These are phyloP conservation scores for Aspergillus hiratsukae DNA, from an alignment of 2,329 filamentous ascomycete species.

Conservation along the genomic window DNA sequence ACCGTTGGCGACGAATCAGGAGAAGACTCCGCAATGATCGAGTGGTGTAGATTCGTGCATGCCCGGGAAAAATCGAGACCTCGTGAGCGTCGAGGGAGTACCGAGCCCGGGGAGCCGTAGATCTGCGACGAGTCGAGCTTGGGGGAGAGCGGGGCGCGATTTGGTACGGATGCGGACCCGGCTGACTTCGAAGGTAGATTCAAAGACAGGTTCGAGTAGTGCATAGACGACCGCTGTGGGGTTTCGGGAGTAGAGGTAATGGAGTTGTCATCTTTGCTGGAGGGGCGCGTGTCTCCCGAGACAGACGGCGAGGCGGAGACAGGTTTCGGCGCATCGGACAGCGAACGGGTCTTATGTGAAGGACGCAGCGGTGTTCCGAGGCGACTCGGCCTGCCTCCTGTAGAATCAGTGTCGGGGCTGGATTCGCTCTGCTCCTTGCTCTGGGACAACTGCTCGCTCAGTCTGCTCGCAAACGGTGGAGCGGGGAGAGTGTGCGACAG, in stretches of 20 bases:
- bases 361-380: constrained; percentile 23
- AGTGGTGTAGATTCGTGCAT: constrained; percentile 92
- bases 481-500: constrained; percentile 18
- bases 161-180: constrained; percentile 49
- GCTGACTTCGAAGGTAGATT: constrained; percentile 59
- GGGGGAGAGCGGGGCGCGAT: constrained; percentile 69
- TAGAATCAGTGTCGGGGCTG: constrained; percentile 7
- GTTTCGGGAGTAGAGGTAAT: constrained; percentile 59
- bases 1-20: constrained; percentile 88
- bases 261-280: constrained; percentile 64
- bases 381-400: constrained; percentile 11
- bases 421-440: constrained; percentile 16
- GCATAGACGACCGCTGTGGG: constrained; percentile 64
- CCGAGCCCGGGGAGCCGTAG: constrained; percentile 81
- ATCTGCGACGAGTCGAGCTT: constrained; percentile 80
- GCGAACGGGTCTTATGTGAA: constrained; percentile 55
- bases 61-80: constrained; percentile 91
- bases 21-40: constrained; percentile 83
- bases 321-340: constrained; percentile 61
- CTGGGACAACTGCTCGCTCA: constrained; percentile 34
- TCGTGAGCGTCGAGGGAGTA: constrained; percentile 81
- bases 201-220: constrained; percentile 62
- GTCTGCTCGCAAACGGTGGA: constrained; percentile 31
- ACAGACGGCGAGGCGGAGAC: constrained; percentile 58
- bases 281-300: constrained; percentile 48